These are phyloP conservation scores for Xylaria sp. DNA, from an alignment of 2,329 filamentous ascomycete species.

Conservation along the genomic window DNA sequence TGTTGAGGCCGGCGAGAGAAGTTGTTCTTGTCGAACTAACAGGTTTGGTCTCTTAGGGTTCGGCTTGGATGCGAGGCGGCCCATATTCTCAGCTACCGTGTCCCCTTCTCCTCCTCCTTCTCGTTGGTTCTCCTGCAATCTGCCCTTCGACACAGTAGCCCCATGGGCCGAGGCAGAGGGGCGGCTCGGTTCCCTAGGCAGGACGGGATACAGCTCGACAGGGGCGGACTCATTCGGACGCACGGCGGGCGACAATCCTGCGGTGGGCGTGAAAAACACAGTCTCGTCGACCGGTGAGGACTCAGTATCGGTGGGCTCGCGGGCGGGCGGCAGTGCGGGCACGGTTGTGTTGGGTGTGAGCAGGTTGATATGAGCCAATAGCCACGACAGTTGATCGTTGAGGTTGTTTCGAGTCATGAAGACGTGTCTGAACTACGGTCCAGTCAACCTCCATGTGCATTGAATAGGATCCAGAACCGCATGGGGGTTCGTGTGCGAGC, in stretches of 20 bases:
- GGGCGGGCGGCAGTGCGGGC: constrained; percentile 51
- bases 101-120: constrained; percentile 34
- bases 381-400: constrained; percentile 66
- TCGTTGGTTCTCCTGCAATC: constrained; percentile 37
- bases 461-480: constrained; percentile 34
- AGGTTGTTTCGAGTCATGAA: constrained; percentile 73
- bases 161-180: constrained; percentile 41
- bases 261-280: constrained; percentile 37
- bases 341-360: constrained; percentile 50
- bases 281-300: constrained; percentile 42
- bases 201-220: constrained; percentile 38
- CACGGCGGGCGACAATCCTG: constrained; percentile 34
- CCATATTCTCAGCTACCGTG: constrained; percentile 53
- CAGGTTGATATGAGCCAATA: constrained; percentile 60
- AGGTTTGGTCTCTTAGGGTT: constrained; percentile 58
- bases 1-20: constrained; percentile 55
- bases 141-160: constrained; percentile 32
- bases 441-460: constrained; percentile 48
- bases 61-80: constrained; percentile 55
- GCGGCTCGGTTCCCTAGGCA: constrained; percentile 33
- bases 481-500: constrained; percentile 25
- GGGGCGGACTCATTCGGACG: constrained; percentile 34
- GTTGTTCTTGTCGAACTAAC: constrained; percentile 54
- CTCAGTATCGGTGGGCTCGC: constrained; percentile 40
- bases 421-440: constrained; percentile 53